Percentiles rank a stretch among this genome's conserved stretches.
phyloP scores from a whole-genome alignment of 306 rosid species.

The Boehmeria nivea region DNA sequence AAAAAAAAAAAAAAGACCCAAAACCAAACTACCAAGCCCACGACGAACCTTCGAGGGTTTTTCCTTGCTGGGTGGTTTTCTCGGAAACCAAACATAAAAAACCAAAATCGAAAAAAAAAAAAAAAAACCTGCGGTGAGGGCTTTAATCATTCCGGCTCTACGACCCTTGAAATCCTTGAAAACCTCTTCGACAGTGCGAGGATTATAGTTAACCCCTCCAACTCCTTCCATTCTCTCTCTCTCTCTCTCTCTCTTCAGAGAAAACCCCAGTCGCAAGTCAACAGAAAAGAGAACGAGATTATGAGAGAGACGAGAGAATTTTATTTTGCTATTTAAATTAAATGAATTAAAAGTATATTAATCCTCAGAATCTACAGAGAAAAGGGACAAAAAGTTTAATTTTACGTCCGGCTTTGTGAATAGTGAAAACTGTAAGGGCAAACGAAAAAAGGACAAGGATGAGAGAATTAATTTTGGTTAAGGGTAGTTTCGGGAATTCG shows the following conservation, averaged over 20 bases:
- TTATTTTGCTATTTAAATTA: background rate
- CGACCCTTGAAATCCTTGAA: conserved; percentile 93
- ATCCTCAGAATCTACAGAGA: too few relatives aligned
- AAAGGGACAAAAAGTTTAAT: too few relatives aligned
- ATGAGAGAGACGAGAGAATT: background rate
- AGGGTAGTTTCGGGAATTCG: background rate
- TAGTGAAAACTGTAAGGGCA: too few relatives aligned
- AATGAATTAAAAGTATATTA: too few relatives aligned
- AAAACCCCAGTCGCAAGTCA: conserved; percentile 22
- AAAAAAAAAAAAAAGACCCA: background rate
- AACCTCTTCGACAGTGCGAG: conserved; percentile 91
- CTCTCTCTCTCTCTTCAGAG: conserved; percentile 1
- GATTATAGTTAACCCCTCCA: conserved; percentile 53
- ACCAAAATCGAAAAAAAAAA: background rate
- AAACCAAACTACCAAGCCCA: too few relatives aligned
- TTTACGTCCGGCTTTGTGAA: background rate
- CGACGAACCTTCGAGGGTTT: background rate
- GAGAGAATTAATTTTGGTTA: too few relatives aligned
- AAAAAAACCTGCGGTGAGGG: conserved; percentile 68
- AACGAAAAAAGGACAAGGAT: too few relatives aligned
- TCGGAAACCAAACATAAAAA: conserved; percentile 11
- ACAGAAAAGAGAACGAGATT: too few relatives aligned
- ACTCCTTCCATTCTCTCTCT: conserved; percentile 50
- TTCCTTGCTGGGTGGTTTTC: conserved; percentile 9
- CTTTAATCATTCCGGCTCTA: conserved; percentile 69